Percentiles rank a stretch among this genome's conserved stretches.
Evolutionary conservation across 441 rosid genomes (phyloP).

Genomic region (Biscutella auriculata): DNA sequence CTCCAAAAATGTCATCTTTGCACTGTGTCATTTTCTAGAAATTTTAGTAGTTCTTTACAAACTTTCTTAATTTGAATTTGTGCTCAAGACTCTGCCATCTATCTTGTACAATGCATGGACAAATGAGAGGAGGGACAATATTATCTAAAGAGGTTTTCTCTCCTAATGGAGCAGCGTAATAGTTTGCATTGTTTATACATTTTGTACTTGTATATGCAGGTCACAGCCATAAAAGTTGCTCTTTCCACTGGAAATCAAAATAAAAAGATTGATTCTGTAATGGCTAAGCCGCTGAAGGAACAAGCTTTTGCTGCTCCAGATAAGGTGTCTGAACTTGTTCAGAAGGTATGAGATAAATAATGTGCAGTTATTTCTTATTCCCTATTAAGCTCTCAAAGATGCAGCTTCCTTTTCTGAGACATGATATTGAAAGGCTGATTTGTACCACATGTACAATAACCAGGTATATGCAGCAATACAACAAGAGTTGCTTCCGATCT

Average conservation of each 20-base stretch:
- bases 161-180: neutral
- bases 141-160: neutral
- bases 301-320: conserved; percentile 94
- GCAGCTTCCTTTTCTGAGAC: conserved; percentile 1
- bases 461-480: conserved; percentile 73
- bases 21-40: neutral
- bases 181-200: conserved; percentile 6
- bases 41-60: too few species aligned
- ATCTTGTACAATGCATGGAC: neutral
- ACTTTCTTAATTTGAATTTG: neutral
- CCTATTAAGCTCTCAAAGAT: conserved; percentile 5
- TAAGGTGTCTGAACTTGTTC: conserved; percentile 90
- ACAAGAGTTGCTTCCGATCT: conserved; percentile 61
- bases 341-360: conserved; percentile 43
- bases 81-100: neutral
- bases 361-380: neutral
- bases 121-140: neutral
- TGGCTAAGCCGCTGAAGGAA: conserved; percentile 82
- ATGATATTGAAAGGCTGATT: conserved; percentile 11
- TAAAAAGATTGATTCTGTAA: conserved; percentile 52
- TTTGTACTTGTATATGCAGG: conserved; percentile 33
- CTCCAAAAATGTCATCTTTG: neutral
- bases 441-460: conserved; percentile 16
- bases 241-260: conserved; percentile 52
- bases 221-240: conserved; percentile 78